Evolutionary conservation across 345 rosid genomes (phyloP).

Genomic region (Corymbia maculata): DNA sequence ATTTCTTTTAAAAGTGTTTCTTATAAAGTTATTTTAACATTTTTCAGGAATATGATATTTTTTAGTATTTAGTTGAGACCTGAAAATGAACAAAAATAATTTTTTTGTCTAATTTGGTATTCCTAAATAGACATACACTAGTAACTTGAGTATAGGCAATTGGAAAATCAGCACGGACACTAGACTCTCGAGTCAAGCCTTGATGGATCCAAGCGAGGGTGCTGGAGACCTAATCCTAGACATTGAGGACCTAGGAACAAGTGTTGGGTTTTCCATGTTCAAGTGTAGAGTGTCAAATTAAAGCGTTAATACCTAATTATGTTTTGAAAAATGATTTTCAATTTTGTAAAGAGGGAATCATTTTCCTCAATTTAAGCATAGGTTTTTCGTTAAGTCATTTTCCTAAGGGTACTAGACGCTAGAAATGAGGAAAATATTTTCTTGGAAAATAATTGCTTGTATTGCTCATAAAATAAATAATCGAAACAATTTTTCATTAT

Average conservation of each 20-base stretch:
- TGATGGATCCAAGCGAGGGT: fast-evolving
- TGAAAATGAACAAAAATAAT: too few species aligned
- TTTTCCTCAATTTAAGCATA: too few species aligned
- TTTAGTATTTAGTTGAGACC: fast-evolving
- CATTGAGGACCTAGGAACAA: not conserved
- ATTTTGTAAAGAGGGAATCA: not conserved
- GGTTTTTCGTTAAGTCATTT: too few species aligned
- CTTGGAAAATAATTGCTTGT: not conserved
- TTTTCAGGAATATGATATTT: fast-evolving
- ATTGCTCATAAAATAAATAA: not conserved
- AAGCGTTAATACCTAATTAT: too few species aligned
- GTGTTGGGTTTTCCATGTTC: not conserved
- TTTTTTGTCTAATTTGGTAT: fast-evolving
- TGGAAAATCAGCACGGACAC: fast-evolving
- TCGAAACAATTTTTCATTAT: too few species aligned
- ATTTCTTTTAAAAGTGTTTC: too few species aligned
- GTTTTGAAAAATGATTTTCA: too few species aligned
- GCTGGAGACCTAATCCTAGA: not conserved
- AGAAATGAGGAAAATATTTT: too few species aligned
- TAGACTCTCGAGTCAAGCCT: not conserved
- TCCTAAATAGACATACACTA: not conserved
- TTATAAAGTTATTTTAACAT: too few species aligned
- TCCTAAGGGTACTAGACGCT: not conserved
- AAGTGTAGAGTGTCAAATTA: too few species aligned
- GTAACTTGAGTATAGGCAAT: too few species aligned